Base-by-base conservation (phyloP, 2,329 filamentous ascomycete genomes). In the Paradendryphiella salina region DNA sequence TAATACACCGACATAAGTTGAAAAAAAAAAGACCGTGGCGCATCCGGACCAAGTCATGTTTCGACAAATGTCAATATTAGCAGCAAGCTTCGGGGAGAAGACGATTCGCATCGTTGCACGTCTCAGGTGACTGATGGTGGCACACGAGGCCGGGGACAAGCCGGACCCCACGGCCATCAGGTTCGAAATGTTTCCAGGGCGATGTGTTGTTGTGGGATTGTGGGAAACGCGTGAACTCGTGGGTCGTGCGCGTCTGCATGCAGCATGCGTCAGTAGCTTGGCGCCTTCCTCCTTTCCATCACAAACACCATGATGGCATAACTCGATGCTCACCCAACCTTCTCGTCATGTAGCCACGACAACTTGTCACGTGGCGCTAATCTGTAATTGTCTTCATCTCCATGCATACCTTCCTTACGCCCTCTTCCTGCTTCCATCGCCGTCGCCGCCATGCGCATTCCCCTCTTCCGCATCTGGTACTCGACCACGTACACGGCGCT, bases 391-490 rank as follows among this genome's bases (percentile, higher is more conserved):
- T 50, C 50, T 41, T 31, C 50, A 50, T 41, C 50, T 49, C 51
- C 48, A 64, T 66, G 63, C 60, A 52, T 66, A 52, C 41, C 31
- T 46, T 54, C 33, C 36, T 49, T 42, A 41, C 50, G 36, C 32
- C 50, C 18, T 44, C 34, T 32, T 17, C 20, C 50, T 34, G 36
- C 23, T 21, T 15, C 15, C 39, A 11, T 42, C 32, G 15, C 14
- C 28, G 44, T 42, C 48, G 59, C 56, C 47, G 54, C 53, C 44
- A 72, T 79, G 62, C 76, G 73, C 61, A 77, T 80, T 59, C 79
- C 85, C 37, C 63, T 92, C 66, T 90, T 89, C 73, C 85, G 85
- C 70, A 85, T 96, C 73, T 84, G 92, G 76, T 96, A 96, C 78
- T 86, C 82, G 68, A 84, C 84, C 39, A 81, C 87, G 60, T 97